Base-by-base conservation (phyloP, 257 asterid species). In the Hygrophila difformis region DNA sequence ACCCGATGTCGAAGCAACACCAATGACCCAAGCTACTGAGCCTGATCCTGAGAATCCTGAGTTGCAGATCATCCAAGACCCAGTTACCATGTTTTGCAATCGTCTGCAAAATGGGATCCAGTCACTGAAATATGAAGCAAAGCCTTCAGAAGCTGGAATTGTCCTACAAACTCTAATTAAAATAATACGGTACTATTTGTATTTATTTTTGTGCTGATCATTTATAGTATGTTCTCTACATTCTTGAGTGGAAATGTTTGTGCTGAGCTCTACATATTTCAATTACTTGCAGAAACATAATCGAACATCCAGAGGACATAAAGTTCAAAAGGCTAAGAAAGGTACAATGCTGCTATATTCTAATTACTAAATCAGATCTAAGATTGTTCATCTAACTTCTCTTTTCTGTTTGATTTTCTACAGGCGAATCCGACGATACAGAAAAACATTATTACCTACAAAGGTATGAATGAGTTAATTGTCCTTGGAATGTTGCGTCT, bases 391-490 rank as follows among this genome's bases (percentile, higher is more conserved):
- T 38, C 29, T 48, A 24, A 44, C 39, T n/a, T n/a, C n/a, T 38
- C 47, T 53, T 34, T 48, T 58, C 24, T 47, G 44, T 49, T 58
- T n/a, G 56, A 45, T 2, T 57, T 29, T 60, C 22, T 64, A 61
- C 93, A 85, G 98, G 78, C 80, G 34, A 89, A 89, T 72, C 75
- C 84, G 31, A 48, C 64, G 33, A 77, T 85, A 48, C 93, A 82
- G 65, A 82, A 78, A 76, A 76, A 73, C 61, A 42, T 85, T 35
- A 52, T 75, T 42, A 38, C 63, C 28, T 67, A 73, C 57, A 62
- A 69, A 77, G 97, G 97, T 89, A 75, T 18, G 35, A 8, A 12
- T 12, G 15, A 43, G n/a, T 18, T 21, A 12, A 11, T n/a, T n/a
- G n/a, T n/a, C n/a, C n/a, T n/a, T n/a, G n/a, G n/a, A n/a, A n/a